Evolutionary conservation across 257 asterid genomes (phyloP).

Genomic region (Solanum peruvianum): DNA sequence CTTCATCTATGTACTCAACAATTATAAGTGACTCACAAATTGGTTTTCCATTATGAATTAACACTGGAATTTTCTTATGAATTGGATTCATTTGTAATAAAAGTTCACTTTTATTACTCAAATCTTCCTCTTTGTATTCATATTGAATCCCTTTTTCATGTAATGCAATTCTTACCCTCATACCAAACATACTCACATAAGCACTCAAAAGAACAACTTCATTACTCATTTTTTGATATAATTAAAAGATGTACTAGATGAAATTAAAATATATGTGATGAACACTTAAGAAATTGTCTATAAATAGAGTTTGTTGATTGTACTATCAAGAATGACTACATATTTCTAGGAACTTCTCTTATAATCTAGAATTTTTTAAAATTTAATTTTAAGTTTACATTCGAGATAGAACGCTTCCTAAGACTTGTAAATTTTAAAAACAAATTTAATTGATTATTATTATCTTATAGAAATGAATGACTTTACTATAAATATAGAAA

Average conservation of each 20-base stretch:
- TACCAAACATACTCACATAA: not conserved
- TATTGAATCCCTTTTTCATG: conserved; percentile 1
- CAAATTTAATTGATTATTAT: not conserved
- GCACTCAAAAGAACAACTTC: not conserved
- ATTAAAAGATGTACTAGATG: not conserved
- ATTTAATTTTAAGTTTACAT: not conserved
- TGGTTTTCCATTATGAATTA: conserved; percentile 13
- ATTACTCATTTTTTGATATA: not conserved
- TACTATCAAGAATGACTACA: not conserved
- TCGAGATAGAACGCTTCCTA: no score
- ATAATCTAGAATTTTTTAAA: not conserved
- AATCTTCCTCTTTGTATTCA: conserved; percentile 4
- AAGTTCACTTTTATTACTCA: conserved; percentile 6
- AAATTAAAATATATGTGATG: not conserved
- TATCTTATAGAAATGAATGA: not conserved
- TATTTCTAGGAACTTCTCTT: not conserved
- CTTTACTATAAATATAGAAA: not conserved
- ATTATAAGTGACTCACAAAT: conserved; percentile 12
- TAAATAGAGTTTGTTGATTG: not conserved
- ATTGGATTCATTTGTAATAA: conserved; percentile 5
- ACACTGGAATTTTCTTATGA: conserved; percentile 10
- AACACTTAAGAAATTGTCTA: not conserved
- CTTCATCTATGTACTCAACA: conserved; percentile 15
- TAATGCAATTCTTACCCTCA: conserved; percentile 1
- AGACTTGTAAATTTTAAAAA: not conserved